Evolutionary conservation across 1,139 yeast genomes (phyloP), one percentile per base, ranked within the genome.

Genomic region (Suhomyces guaymorum): DNA sequence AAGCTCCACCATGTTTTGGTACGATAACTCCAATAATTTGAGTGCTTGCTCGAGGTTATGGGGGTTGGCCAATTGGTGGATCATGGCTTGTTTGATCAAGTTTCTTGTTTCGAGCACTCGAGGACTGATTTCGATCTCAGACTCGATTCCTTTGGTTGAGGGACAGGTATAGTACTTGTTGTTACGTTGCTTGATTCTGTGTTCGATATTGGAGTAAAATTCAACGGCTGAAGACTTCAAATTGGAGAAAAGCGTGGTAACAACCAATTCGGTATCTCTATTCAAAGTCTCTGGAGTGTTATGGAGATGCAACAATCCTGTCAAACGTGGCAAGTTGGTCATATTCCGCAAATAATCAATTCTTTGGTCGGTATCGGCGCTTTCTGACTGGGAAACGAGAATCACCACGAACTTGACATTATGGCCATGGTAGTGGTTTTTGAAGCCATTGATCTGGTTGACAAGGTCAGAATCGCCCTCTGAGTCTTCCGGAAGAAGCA

Each of bases 151-250:
- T 9, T 42, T 26, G 3, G 58, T 44, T 3, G 61, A 45, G 1
- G 74, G 72, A 21, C 56, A 51, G 1, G 66, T 45, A 44, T 70
- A 70, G 44, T 65, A 68, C 42, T 70, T 70, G 28, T 57, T 59
- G 40, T 53, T 46, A 9, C 75, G 48, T 35, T 63, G 70, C 34
- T 58, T 63, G 19, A 70, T 58, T 25, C 53, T 58, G 28, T 48
- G 30, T 33, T 64, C 71, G 7, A 66, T 58, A 8, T 42, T 44
- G 9, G 57, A 41, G 43, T 70, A 70, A 46, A 65, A 70, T n/a
- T 63, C 67, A 7, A 40, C 34, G 2, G 72, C 68, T 4, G 51
- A 23, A 6, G 48, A 32, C 37, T 60, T 64, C 30, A 68, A 45
- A 28, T 54, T 59, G 6, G 64, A 48, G n/a, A 67, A 36, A 10